These are phyloP conservation scores for Litchi chinensis DNA, from an alignment of 345 rosid species.

Conservation along the genomic window DNA sequence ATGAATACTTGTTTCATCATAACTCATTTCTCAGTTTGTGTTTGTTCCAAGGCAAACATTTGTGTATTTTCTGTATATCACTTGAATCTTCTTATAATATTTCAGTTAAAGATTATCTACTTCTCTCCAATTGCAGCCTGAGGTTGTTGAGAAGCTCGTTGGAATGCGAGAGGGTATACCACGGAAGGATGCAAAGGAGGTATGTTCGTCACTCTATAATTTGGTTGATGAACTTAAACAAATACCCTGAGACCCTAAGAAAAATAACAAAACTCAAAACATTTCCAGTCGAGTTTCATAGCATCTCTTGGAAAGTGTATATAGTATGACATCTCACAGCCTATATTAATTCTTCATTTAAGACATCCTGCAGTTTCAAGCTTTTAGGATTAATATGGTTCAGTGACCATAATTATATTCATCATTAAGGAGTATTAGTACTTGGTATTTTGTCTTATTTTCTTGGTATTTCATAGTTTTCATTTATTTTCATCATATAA, in stretches of 20 bases:
- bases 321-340: background rate
- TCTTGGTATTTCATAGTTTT: background rate
- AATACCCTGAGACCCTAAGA: background rate
- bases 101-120: background rate
- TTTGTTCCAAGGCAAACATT: background rate
- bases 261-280: background rate
- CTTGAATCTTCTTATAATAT: constrained; percentile 4
- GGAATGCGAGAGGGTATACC: constrained; percentile 96
- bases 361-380: too few species aligned
- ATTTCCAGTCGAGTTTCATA: background rate
- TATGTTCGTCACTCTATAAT: constrained; percentile 24
- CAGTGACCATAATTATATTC: background rate
- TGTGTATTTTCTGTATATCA: background rate
- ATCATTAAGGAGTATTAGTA: background rate
- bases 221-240: background rate
- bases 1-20: background rate
- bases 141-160: constrained; percentile 98
- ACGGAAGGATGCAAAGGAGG: constrained; percentile 97
- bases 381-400: background rate
- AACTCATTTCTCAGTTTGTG: background rate
- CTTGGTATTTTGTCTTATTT: background rate
- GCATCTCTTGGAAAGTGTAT: background rate
- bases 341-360: background rate
- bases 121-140: constrained; percentile 57
- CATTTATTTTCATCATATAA: background rate